A percentile compares a stretch with the other conserved stretches of the same genome.
Evolutionary conservation across 2,329 filamentous ascomycete species (phyloP).

Genomic region (Fusarium hostae): DNA sequence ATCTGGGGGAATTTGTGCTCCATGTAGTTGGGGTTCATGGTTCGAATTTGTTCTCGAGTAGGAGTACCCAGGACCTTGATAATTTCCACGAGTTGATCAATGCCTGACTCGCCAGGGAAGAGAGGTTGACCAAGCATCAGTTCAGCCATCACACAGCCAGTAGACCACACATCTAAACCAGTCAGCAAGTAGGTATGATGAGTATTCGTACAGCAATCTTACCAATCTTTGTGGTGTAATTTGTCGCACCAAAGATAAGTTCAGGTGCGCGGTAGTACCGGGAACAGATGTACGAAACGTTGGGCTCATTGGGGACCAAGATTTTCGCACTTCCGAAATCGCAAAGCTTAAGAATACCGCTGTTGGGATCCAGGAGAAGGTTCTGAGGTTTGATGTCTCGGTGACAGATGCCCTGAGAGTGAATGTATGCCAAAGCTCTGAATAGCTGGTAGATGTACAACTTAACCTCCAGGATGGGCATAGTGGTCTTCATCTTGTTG

Average conservation of each 20-base stretch:
- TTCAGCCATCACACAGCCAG: constrained; percentile 98
- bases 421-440: constrained; percentile 97
- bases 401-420: constrained; percentile 99
- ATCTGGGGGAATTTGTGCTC: constrained; percentile 99
- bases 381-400: constrained; percentile 99
- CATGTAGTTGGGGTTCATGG: constrained; percentile 99
- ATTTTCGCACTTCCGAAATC: constrained; percentile 99
- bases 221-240: constrained; percentile 99
- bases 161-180: constrained; percentile 97
- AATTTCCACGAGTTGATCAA: constrained; percentile 98
- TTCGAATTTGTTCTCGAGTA: constrained; percentile 96
- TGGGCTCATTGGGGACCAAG: constrained; percentile 96
- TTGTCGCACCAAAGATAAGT: constrained; percentile 97
- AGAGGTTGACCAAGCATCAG: constrained; percentile 98
- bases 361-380: constrained; percentile 89
- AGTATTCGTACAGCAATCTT: constrained; percentile 52
- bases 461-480: constrained; percentile 99
- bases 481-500: constrained; percentile 99
- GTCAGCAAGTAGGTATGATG: constrained; percentile 14
- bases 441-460: constrained; percentile 99
- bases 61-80: constrained; percentile 99
- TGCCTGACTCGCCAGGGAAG: constrained; percentile 97
- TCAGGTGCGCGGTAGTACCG: constrained; percentile 98
- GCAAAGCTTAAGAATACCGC: constrained; percentile 94
- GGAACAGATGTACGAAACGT: constrained; percentile 99